A percentile compares a stretch with the other conserved stretches of the same genome.
phyloP scores from a whole-genome alignment of 1,284 basidiomycete species.

The Apiotrichum akiyoshidainum region DNA sequence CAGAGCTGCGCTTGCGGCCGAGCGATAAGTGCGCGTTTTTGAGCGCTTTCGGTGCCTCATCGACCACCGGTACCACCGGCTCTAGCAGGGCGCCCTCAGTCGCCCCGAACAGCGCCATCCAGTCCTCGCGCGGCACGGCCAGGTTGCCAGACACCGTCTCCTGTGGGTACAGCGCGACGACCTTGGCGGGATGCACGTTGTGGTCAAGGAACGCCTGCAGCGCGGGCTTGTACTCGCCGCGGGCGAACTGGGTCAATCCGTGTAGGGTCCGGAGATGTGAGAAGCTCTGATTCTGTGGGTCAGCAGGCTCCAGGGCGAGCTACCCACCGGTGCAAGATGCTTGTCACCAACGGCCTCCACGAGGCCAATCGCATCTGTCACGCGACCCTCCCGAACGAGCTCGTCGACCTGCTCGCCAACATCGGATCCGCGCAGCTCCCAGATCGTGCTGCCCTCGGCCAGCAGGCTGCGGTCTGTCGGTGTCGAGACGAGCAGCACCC shows the following conservation, averaged over 20 bases:
- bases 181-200: constrained; percentile 88
- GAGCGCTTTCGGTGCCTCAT: constrained; percentile 4
- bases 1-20: constrained; percentile 37
- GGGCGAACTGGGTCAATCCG: constrained; percentile 71
- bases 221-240: constrained; percentile 55
- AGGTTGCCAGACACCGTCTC: constrained; percentile 75
- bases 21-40: constrained; percentile 18
- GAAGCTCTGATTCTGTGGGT: constrained; percentile 40
- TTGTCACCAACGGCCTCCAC: constrained; percentile 64
- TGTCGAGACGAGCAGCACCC: constrained; percentile 62
- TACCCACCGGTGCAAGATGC: constrained; percentile 65
- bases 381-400: constrained; percentile 67
- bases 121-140: constrained; percentile 62
- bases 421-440: constrained; percentile 67
- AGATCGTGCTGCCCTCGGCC: constrained; percentile 70
- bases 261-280: constrained; percentile 65
- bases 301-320: not conserved
- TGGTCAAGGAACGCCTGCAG: constrained; percentile 84
- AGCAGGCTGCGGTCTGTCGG: constrained; percentile 67
- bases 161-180: constrained; percentile 79
- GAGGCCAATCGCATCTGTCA: constrained; percentile 75
- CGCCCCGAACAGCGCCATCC: constrained; percentile 85
- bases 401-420: constrained; percentile 84
- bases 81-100: constrained; percentile 52
- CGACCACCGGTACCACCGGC: constrained; percentile 18